Conservation (phyloP, 441 rosid species). For the Isatis lusitanica region DNA sequence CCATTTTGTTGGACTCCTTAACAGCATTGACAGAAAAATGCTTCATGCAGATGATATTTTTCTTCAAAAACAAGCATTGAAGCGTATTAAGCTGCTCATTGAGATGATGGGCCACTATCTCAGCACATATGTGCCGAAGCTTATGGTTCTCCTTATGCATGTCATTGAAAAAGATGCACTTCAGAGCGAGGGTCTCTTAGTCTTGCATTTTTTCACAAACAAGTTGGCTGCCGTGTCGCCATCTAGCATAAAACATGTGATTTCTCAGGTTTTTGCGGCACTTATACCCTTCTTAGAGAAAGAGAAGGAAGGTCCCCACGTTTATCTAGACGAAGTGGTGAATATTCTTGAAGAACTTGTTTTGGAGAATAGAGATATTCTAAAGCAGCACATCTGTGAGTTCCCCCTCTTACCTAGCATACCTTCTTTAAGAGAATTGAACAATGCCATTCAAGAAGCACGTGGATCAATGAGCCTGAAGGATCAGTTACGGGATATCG, state of each 20-base stretch:
- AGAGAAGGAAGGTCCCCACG: constrained; percentile 61
- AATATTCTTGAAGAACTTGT: constrained; percentile 93
- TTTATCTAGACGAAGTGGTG: constrained; percentile 68
- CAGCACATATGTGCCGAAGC: constrained; percentile 89
- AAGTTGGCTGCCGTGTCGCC: constrained; percentile 80
- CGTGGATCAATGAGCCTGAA: constrained; percentile 87
- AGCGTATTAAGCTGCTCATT: constrained; percentile 90
- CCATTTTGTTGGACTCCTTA: constrained; percentile 98
- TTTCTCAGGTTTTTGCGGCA: constrained; percentile 96
- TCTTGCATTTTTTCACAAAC: constrained; percentile 81
- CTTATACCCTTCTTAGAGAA: constrained; percentile 94
- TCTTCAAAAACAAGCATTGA: constrained; percentile 91
- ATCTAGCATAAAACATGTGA: constrained; percentile 84
- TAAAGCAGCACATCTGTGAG: constrained; percentile 91
- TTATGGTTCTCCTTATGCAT: constrained; percentile 99
- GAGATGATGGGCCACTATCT: constrained; percentile 94
- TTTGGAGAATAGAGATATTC: constrained; percentile 68
- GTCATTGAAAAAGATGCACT: constrained; percentile 85
- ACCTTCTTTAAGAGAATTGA: constrained; percentile 76
- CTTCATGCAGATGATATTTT: constrained; percentile 78
- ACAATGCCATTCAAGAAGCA: constrained; percentile 93
- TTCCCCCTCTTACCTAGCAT: constrained; percentile 93
- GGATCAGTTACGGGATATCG: constrained; percentile 85
- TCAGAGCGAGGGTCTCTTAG: constrained; percentile 88
- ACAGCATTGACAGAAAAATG: constrained; percentile 94